These are phyloP conservation scores for Claviceps sorghi DNA, from an alignment of 2,329 filamentous ascomycete species.

Conservation along the genomic window DNA sequence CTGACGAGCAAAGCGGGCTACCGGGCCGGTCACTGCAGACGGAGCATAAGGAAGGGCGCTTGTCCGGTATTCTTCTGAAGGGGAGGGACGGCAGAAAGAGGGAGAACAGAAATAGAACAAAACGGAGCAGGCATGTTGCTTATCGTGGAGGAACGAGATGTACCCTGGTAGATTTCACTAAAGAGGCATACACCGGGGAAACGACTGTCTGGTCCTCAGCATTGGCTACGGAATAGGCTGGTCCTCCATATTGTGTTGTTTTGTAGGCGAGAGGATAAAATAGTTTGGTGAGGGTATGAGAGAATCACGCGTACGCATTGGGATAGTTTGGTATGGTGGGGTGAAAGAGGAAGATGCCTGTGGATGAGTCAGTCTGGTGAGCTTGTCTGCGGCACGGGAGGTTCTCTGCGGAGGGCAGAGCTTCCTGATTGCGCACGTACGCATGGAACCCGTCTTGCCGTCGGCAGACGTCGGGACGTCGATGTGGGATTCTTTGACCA, in stretches of 20 bases:
- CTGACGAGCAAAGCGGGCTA: conserved; percentile 76
- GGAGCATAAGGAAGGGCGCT: not conserved
- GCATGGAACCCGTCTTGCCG: conserved; percentile 40
- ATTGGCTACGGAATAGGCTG: not conserved
- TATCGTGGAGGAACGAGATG: not conserved
- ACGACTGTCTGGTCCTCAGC: conserved; percentile 23
- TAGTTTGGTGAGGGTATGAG: not conserved
- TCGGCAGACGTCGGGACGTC: conserved; percentile 37
- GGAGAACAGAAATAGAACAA: not conserved
- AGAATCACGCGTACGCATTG: conserved; percentile 49
- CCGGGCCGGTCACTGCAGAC: conserved; percentile 66
- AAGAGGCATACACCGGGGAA: conserved; percentile 84
- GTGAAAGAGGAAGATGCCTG: conserved; percentile 82
- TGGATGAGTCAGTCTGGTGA: conserved; percentile 4
- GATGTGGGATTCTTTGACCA: conserved; percentile 37
- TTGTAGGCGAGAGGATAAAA: not conserved
- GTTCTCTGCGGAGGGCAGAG: no score
- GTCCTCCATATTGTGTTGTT: not conserved
- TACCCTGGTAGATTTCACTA: conserved; percentile 92
- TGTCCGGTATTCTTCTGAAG: no score
- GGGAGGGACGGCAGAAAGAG: not conserved
- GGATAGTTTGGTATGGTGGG: conserved; percentile 74
- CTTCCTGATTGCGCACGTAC: conserved; percentile 17
- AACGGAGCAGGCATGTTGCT: no score
- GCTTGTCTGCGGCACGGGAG: not conserved